Evolutionary conservation across 1,284 basidiomycete species (phyloP), one percentile per base, ranked within the genome.

Genomic region (Thecaphora thlaspeos): DNA sequence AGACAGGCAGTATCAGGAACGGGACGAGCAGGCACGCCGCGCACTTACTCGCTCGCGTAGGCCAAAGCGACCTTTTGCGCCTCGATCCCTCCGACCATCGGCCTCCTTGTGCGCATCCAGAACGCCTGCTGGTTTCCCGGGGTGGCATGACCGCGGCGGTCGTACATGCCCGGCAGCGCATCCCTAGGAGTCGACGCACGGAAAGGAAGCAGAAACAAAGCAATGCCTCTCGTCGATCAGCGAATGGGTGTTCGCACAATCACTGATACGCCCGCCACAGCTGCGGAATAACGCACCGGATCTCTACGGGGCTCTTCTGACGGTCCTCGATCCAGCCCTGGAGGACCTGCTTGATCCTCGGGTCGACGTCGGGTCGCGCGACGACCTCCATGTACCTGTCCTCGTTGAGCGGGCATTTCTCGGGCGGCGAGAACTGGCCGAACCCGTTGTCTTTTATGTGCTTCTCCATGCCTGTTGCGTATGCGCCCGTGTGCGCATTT

Each of bases 1-100:
- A n/a, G n/a, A n/a, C n/a, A n/a, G n/a, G n/a, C n/a, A n/a, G n/a
- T n/a, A n/a, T n/a, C n/a, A n/a, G n/a, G n/a, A n/a, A n/a, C n/a
- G n/a, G n/a, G n/a, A n/a, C n/a, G n/a, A n/a, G n/a, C n/a, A n/a
- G n/a, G n/a, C n/a, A n/a, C 7, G 26, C 26, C 7, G 26, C 5
- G 26, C 26, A 52, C 49, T 46, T 36, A 57, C 48, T 75, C 73
- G 41, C 54, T 61, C 0, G 64, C 64, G 41, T 75, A 75, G 5
- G 70, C 72, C 5, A 77, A 54, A 2, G 70, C 73, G 3, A 71
- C 68, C 34, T 74, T 75, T 36, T 76, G 70, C n/a, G 56, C 62
- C 28, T 72, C 72, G 12, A 51, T 41, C 0, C 67, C 60, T 3
- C 67, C 70, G 12, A 17, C 37, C 48, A 71, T 61, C 1, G 68